phyloP scores from a whole-genome alignment of 1,284 basidiomycete species.

The Fomitopsis betulina region DNA sequence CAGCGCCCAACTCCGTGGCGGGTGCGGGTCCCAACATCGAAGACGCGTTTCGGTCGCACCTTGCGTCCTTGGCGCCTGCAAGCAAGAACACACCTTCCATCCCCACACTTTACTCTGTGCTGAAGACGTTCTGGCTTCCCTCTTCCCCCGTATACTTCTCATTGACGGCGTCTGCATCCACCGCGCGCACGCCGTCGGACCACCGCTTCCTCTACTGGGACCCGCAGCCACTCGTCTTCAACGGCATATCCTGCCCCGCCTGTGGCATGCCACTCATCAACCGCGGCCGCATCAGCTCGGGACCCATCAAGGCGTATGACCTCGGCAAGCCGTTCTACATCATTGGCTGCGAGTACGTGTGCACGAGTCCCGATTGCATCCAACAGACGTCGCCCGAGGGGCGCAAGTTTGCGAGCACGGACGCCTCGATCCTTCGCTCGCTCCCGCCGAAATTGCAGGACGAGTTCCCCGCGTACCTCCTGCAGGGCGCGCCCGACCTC shows the following conservation, averaged over 20 bases:
- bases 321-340: slow-evolving; percentile 73
- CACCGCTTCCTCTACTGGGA: slow-evolving; percentile 79
- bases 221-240: slow-evolving; percentile 70
- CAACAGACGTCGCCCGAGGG: slow-evolving; percentile 40
- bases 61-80: slow-evolving; percentile 50
- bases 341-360: slow-evolving; percentile 74
- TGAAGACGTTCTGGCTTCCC: slow-evolving; percentile 77
- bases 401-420: slow-evolving; percentile 63
- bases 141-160: slow-evolving; percentile 70
- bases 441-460: slow-evolving; percentile 61
- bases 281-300: slow-evolving; percentile 61
- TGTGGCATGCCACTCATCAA: slow-evolving; percentile 55
- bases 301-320: slow-evolving; percentile 71
- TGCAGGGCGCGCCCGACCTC: slow-evolving; percentile 44
- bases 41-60: slow-evolving; percentile 69
- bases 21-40: slow-evolving; percentile 55
- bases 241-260: slow-evolving; percentile 64
- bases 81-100: slow-evolving; percentile 45
- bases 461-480: slow-evolving; percentile 62
- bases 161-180: slow-evolving; percentile 64
- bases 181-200: slow-evolving; percentile 58
- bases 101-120: slow-evolving; percentile 62
- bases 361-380: slow-evolving; percentile 45
- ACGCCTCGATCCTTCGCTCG: slow-evolving; percentile 60
- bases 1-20: slow-evolving; percentile 53